phyloP scores from a whole-genome alignment of 1,284 basidiomycete species.

The Microbotryum lychnidis-dioicae region DNA sequence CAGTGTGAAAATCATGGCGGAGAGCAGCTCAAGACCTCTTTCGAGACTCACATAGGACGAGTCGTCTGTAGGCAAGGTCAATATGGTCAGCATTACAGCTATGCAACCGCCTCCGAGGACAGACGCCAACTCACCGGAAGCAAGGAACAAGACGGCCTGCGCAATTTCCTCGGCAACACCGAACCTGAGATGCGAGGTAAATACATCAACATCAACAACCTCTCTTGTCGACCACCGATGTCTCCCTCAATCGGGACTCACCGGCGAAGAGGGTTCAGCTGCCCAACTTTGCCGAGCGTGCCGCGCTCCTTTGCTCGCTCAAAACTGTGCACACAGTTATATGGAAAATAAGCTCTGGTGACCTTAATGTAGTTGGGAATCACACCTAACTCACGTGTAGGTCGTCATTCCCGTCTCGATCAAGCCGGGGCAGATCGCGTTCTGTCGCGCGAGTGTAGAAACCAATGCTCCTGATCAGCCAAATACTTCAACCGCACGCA shows the following conservation, averaged over 20 bases:
- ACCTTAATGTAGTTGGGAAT: not conserved
- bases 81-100: not conserved
- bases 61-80: conserved; percentile 52
- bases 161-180: conserved; percentile 74
- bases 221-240: not conserved
- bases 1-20: not conserved
- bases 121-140: conserved; percentile 55
- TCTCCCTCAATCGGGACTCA: conserved; percentile 41
- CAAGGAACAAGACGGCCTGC: conserved; percentile 72
- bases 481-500: too few species aligned
- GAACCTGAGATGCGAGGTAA: conserved; percentile 14
- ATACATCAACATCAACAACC: too few species aligned
- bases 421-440: conserved; percentile 81
- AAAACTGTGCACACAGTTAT: conserved; percentile 72
- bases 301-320: conserved; percentile 67
- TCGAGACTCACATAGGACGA: conserved; percentile 53
- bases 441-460: conserved; percentile 38
- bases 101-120: too few species aligned
- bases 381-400: conserved; percentile 4
- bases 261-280: conserved; percentile 72
- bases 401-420: conserved; percentile 52
- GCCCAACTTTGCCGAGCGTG: conserved; percentile 65
- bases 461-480: too few species aligned
- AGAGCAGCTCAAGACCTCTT: not conserved
- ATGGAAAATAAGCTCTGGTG: conserved; percentile 38